These are phyloP conservation scores for Fusarium protoensiforme DNA, from an alignment of 2,329 filamentous ascomycete genomes.

Conservation along the genomic window DNA sequence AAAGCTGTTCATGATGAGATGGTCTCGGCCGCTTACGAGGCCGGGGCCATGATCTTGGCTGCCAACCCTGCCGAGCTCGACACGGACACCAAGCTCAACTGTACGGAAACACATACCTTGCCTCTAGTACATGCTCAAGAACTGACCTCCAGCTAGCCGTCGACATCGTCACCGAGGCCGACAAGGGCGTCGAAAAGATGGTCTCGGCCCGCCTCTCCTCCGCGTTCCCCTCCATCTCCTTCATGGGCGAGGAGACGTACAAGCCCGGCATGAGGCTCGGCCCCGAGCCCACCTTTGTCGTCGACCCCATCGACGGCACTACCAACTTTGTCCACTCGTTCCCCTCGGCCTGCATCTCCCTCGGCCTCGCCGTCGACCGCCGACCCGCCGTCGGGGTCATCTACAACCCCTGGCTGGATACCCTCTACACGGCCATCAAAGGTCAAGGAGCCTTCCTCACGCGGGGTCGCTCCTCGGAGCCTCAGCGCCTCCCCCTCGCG, in stretches of 20 bases:
- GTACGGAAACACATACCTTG: slow-evolving; percentile 54
- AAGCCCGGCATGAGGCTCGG: slow-evolving; percentile 72
- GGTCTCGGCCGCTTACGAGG: slow-evolving; percentile 68
- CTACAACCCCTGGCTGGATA: slow-evolving; percentile 81
- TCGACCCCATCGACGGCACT: slow-evolving; percentile 83
- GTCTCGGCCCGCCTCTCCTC: slow-evolving; percentile 63
- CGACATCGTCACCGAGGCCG: slow-evolving; percentile 76
- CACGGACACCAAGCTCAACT: slow-evolving; percentile 73
- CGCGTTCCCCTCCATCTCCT: slow-evolving; percentile 67
- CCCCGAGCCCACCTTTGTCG: slow-evolving; percentile 78
- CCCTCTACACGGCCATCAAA: slow-evolving; percentile 75
- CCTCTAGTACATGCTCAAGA: background rate
- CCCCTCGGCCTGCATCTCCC: slow-evolving; percentile 79
- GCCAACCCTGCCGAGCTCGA: slow-evolving; percentile 69
- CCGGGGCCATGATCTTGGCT: slow-evolving; percentile 71
- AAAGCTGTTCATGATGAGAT: slow-evolving; percentile 71
- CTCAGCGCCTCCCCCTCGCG: slow-evolving; percentile 54
- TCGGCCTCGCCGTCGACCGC: slow-evolving; percentile 74
- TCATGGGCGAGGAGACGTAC: slow-evolving; percentile 84
- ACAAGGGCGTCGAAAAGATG: slow-evolving; percentile 73
- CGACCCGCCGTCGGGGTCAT: slow-evolving; percentile 77
- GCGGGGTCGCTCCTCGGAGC: slow-evolving; percentile 53
- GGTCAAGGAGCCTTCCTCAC: slow-evolving; percentile 74
- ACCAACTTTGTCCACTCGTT: slow-evolving; percentile 85
- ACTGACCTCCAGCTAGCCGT: slow-evolving; percentile 59